Base-by-base conservation (phyloP, 352 stramenopile species). In the Phytopythium ostracodes region DNA sequence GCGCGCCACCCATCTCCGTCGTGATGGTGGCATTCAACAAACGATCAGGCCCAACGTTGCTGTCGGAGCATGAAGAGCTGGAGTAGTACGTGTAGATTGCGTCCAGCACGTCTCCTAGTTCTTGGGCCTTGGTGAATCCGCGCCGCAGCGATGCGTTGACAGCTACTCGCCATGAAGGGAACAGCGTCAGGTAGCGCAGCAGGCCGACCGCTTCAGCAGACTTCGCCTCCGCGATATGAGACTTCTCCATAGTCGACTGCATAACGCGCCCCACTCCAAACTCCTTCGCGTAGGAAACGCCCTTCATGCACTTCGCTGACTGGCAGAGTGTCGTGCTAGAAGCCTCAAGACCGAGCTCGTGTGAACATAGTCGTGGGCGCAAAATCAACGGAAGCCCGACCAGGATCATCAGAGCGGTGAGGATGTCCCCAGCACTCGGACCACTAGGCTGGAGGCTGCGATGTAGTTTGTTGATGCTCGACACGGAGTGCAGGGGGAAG, bases 311-410 rank as follows among this genome's bases (percentile, higher is more conserved):
- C 18, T 81, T 76, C 18, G 81, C 63, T 18, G 77, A 86, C 27
- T 84, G 67, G n/a, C 83, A 96, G 1, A 94, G 65, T 22, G 52
- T 53, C 22, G 79, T 86, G 46, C 73, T 92, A 2, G 79, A 77
- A 8, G 76, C 84, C 59, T 96, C 87, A 18, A 94, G 67, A 1
- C 84, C 84, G 25, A 96, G 65, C 56, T 96, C 87, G n/a, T 96
- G 87, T 0, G 71, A 81, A 46, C 87, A 96, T 7, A 96, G 69
- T 2, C 79, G 76, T 24, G 87, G 87, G 2, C 87, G 76, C 24
- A 87, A 56, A 12, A 94, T 65, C 4, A 89, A 68, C 17, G 87
- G 85, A 35, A 73, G 64, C 5, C 87, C 87, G 2, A 93, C 74
- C 3, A 93, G 38, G 20, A 83, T 73, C 66, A 92, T 82, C 4